Evolutionary conservation across 768 basidiomycete genomes (phyloP), one percentile per base, ranked within the genome.

Genomic region (Podaxis sp.): DNA sequence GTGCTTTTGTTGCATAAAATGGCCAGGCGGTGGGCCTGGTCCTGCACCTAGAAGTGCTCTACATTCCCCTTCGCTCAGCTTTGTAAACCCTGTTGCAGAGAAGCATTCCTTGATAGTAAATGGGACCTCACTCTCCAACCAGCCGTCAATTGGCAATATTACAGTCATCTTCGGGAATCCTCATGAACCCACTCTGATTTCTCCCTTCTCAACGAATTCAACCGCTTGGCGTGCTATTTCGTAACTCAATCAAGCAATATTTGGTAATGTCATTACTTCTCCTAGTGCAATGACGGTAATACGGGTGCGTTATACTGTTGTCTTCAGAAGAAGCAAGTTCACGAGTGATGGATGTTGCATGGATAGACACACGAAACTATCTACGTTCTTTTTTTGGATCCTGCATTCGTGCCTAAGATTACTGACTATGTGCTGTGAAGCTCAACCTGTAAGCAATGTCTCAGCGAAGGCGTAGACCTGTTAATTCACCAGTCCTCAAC

Each of bases 261-360:
- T 69, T 58, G 71, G 69, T 10, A 48, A 67, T 59, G 69, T 72
- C 1, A 61, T 72, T 25, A 66, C 69, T 6, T 63, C 69, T 14
- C 71, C 71, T 13, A 72, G 68, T 47, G 69, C 69, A 25, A 72
- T 72, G 71, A 70, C 69, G 69, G 71, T 6, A 72, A 72, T 57
- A 70, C 69, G 50, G 69, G 69, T 70, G 25, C n/a, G 66, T 47
- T 3, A 9, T 51, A 9, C 36, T 32, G 25, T 10, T 7, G 25
- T 14, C 7, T 5, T 10, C 18, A 11, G n/a, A 16, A 13, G 4
- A 1, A 48, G 37, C 21, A 25, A 50, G 42, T n/a, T 50, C 28
- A 10, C 7, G 44, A 36, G n/a, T 18, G 21, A 27, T 36, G 3
- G 36, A 28, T 28, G 23, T 10, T 25, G 46, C 38, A 7, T 18